These are phyloP conservation scores for Hypoxylon sp. DNA, from an alignment of 2,329 filamentous ascomycete species.

Conservation along the genomic window DNA sequence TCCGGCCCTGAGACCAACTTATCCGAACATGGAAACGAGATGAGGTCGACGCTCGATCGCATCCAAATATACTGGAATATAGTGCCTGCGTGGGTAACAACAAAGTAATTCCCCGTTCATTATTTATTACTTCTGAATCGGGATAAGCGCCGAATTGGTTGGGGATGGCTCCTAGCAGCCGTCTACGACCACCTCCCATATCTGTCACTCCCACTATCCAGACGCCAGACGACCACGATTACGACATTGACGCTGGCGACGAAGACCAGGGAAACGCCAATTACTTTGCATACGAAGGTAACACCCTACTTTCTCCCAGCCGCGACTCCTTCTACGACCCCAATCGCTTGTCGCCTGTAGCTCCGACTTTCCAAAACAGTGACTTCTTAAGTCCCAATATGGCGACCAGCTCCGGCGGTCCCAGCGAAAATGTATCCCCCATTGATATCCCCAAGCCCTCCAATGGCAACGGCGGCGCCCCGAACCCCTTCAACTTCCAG, in stretches of 20 bases:
- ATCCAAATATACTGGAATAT: conserved; percentile 28
- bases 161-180: conserved; percentile 46
- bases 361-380: conserved; percentile 48
- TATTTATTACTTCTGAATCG: conserved; percentile 44
- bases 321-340: conserved; percentile 50
- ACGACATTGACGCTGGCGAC: conserved; percentile 24
- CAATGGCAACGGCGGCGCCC: conserved; percentile 41
- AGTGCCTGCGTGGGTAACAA: conserved; percentile 28
- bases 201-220: conserved; percentile 51
- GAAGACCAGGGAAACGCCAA: conserved; percentile 19
- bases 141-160: conserved; percentile 48
- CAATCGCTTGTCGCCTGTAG: conserved; percentile 52
- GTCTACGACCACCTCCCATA: conserved; percentile 47
- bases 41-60: conserved; percentile 40
- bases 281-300: conserved; percentile 34
- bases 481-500: conserved; percentile 94
- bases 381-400: conserved; percentile 43
- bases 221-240: conserved; percentile 44
- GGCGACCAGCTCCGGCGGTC: conserved; percentile 42
- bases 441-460: conserved; percentile 56
- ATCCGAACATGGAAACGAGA: conserved; percentile 44
- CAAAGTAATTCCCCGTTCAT: conserved; percentile 32
- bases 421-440: conserved; percentile 49
- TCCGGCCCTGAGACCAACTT: conserved; percentile 29
- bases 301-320: conserved; percentile 41